Base-by-base conservation (phyloP, 495 filamentous ascomycete species). In the Aspergillus sclerotioniger region DNA sequence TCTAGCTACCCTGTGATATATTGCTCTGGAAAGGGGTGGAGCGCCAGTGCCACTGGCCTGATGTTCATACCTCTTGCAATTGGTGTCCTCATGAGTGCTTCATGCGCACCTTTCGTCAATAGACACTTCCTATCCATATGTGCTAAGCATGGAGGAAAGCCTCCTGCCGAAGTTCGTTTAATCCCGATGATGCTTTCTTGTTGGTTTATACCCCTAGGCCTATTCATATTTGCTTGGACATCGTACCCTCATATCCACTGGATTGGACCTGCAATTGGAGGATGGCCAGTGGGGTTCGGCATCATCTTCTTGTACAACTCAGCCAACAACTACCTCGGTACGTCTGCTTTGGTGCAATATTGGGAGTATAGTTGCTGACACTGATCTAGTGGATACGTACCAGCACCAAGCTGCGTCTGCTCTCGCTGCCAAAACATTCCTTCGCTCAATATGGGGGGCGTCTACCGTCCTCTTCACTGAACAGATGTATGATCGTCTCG, bases 281-380 rank as follows among this genome's bases (percentile, higher is more conserved):
- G 90, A 35, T 85, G 87, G 62, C 87, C 89, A 8, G 82, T 92
- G 53, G 90, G 89, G 7, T 92, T 92, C 67, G 90, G 90, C 21
- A 91, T 94, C 68, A 90, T 92, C 66, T 91, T 92, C 74, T 73
- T 93, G 20, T 93, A 92, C 73, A 92, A 92, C 74, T 79, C 87
- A 8, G 89, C 89, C 50, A 92, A 90, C 73, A 92, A 93, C 75
- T 92, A 92, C 67, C 74, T 84, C 28, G 79, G 77, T 80, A 69
- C 50, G 68, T 65, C 9, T 29, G 25, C n/a, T 10, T 16, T 8
- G 20, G 6, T 8, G 20, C 3, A 54, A 7, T 9, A 13, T 8
- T 0, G 33, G 32, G 17, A 17, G n/a, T 9, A 19, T 41, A 31
- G 2, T 21, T 37, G 48, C 65, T 68, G 49, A 75, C 51, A 13